Base-by-base conservation (phyloP, 371 early-diverging fungal species). In the Haplosporangium sp. region DNA sequence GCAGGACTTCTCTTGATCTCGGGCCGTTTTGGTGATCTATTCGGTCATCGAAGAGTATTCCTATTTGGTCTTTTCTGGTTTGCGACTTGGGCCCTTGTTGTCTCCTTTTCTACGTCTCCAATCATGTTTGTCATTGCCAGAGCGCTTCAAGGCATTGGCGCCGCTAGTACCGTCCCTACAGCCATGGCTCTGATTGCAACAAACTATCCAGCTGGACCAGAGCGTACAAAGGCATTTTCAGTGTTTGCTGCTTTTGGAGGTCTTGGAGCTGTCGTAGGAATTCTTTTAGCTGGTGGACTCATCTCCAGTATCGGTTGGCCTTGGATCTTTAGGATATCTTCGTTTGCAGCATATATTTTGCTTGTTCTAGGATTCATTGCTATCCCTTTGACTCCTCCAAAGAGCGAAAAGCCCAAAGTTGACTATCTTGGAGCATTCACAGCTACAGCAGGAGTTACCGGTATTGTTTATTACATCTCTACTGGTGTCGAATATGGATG, bases 11-110 rank as follows among this genome's bases (percentile, higher is more conserved):
- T 78, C 9, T 67, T 78, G 19, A 27, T 78, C 13, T 73, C 71
- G 0, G 79, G 73, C 20, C 74, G 74, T 38, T 66, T 73, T 19
- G 79, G 79, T 37, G 73, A 70, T 60, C 66, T 78, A 34, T 74
- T 69, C 67, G 79, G 79, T 7, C 79, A 70, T 53, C 74, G 73
- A 47, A 55, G 59, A 13, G 56, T 73, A 60, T 70, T 78, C 68
- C 19, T 78, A 56, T 70, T 74, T 56, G 73, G 79, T n/a, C 67
- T 77, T n/a, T 77, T 77, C 52, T 77, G 77, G 77, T 77, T 77
- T 59, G 63, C 77, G 0, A 59, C 64, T 1, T 77, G 77, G 77
- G 59, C 77, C 11, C 47, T 77, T 0, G n/a, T 77, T 17, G 77
- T 77, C 45, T 71, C 72, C 19, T 77, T 77, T 48, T 60, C 77